Percentiles rank a stretch among this genome's conserved stretches.
Evolutionary conservation across 2,329 filamentous ascomycete genomes (phyloP).

Genomic region (Talaromyces sp.): DNA sequence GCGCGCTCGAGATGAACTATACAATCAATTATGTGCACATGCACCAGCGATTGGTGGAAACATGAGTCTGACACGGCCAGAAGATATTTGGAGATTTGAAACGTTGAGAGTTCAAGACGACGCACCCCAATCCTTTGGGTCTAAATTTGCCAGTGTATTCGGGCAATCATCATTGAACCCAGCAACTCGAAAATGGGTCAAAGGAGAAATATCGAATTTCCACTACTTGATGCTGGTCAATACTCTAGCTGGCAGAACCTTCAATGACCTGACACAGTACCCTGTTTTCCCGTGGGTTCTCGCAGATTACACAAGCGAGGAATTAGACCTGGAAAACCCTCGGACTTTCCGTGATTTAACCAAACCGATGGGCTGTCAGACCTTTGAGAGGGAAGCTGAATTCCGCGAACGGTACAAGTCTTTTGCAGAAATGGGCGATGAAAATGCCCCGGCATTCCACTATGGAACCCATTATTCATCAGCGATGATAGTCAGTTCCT

Average conservation of each 20-base stretch:
- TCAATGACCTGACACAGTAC: conserved; percentile 97
- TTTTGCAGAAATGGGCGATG: conserved; percentile 84
- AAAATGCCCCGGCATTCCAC: conserved; percentile 73
- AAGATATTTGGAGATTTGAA: conserved; percentile 89
- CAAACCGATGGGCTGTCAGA: conserved; percentile 95
- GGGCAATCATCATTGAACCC: conserved; percentile 76
- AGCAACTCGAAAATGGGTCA: conserved; percentile 82
- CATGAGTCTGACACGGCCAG: conserved; percentile 66
- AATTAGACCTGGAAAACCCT: conserved; percentile 80
- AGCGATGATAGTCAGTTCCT: conserved; percentile 97
- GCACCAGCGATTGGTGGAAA: conserved; percentile 73
- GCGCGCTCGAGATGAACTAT: conserved; percentile 70
- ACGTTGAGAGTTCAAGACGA: conserved; percentile 66
- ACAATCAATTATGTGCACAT: conserved; percentile 67
- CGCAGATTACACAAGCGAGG: conserved; percentile 90
- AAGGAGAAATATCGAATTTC: conserved; percentile 95
- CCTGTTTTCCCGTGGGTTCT: conserved; percentile 97
- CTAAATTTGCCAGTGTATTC: conserved; percentile 89
- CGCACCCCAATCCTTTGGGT: conserved; percentile 65
- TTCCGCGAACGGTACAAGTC: conserved; percentile 81
- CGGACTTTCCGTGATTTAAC: conserved; percentile 83
- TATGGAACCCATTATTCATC: conserved; percentile 99
- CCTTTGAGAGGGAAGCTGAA: conserved; percentile 65
- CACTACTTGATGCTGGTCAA: conserved; percentile 99
- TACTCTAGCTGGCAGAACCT: conserved; percentile 92